These are phyloP conservation scores for Obelidium mucronatum DNA, from an alignment of 192 early-diverging fungal genomes.

Conservation along the genomic window DNA sequence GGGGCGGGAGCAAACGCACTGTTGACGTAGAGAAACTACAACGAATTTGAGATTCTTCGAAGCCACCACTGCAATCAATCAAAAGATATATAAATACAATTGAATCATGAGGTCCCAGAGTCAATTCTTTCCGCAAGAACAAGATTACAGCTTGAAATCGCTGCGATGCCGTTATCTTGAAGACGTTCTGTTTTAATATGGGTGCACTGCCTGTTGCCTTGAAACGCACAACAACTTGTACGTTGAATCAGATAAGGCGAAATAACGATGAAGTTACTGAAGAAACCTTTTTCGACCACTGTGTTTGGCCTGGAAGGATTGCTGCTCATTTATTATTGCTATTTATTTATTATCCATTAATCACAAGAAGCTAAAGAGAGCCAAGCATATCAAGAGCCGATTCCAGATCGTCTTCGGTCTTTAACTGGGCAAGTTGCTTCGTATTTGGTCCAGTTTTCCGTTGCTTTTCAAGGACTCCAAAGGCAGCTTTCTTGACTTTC, in stretches of 20 bases:
- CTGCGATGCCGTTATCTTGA: conserved; percentile 83
- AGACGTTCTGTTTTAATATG: conserved; percentile 86
- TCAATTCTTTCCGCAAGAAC: conserved; percentile 83
- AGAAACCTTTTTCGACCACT: conserved; percentile 10
- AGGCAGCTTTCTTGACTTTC: neutral
- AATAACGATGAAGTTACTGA: neutral
- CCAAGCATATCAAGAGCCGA: conserved; percentile 15
- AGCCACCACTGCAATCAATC: neutral
- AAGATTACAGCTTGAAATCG: conserved; percentile 85
- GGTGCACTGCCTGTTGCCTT: conserved; percentile 87
- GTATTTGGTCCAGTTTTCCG: neutral
- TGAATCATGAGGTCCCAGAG: conserved; percentile 75
- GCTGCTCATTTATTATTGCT: neutral
- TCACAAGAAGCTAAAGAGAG: conserved; percentile 2
- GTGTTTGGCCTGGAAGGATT: conserved; percentile 7
- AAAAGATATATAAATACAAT: neutral
- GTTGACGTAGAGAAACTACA: conserved; percentile 90
- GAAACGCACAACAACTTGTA: conserved; percentile 84
- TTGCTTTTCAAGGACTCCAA: neutral
- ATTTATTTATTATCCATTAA: neutral
- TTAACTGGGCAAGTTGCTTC: neutral
- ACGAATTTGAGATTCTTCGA: neutral
- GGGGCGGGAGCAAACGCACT: conserved; percentile 94
- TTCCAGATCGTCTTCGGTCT: conserved; percentile 19
- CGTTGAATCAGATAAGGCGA: neutral